Evolutionary conservation across 371 early-diverging fungal genomes (phyloP).

Genomic region (Mucor sp.): DNA sequence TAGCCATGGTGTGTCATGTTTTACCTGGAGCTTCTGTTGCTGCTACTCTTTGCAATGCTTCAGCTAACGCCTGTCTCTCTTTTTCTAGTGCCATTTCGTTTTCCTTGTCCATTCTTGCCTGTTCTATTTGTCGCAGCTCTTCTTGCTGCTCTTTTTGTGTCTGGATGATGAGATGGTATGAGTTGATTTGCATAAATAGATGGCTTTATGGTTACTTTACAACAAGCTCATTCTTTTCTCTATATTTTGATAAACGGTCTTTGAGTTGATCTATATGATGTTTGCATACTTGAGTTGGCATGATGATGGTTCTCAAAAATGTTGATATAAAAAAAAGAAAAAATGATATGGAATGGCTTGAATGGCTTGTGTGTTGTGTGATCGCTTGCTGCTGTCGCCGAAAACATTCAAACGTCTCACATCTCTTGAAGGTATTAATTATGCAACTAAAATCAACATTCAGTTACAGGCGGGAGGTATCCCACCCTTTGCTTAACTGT

Average conservation of each 20-base stretch:
- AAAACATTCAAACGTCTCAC: no score
- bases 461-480: no score
- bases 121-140: conserved; percentile 29
- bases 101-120: conserved; percentile 25
- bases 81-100: conserved; percentile 18
- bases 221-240: conserved; percentile 17
- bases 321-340: no score
- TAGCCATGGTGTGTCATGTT: background rate
- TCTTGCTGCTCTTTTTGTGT: conserved; percentile 49
- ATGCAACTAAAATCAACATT: no score
- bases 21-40: background rate
- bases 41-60: conserved; percentile 18
- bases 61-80: conserved; percentile 20
- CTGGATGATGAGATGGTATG: conserved; percentile 29
- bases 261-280: conserved; percentile 6
- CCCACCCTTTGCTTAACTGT: no score
- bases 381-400: no score
- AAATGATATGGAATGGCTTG: no score
- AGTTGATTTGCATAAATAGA: background rate
- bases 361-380: no score
- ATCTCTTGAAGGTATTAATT: no score
- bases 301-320: background rate
- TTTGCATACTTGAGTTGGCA: background rate
- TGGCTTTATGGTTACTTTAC: conserved; percentile 5
- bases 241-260: conserved; percentile 23